Evolutionary conservation across 805 yeast genomes (phyloP).

Genomic region (Yarrowia sp.): DNA sequence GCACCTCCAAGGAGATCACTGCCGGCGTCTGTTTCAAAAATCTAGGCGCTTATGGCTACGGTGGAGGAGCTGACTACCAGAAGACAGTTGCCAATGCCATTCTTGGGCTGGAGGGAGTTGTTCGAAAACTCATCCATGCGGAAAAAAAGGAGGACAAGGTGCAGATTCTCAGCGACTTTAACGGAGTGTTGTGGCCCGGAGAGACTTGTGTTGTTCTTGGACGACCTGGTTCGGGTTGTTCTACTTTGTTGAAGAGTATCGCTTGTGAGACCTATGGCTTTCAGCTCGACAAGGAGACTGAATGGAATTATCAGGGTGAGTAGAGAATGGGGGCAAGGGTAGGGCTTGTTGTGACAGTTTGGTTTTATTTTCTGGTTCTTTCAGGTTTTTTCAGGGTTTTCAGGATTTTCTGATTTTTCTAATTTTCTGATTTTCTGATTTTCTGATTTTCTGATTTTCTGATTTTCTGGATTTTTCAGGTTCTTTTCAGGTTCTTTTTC

Average conservation of each 20-base stretch:
- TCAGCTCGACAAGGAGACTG: slow-evolving; percentile 44
- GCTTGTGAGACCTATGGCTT: slow-evolving; percentile 58
- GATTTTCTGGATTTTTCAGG: too few species aligned
- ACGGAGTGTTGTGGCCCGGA: slow-evolving; percentile 58
- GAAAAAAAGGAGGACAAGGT: slow-evolving; percentile 42
- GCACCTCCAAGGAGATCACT: slow-evolving; percentile 53
- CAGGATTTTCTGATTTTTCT: too few species aligned
- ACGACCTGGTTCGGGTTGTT: slow-evolving; percentile 74
- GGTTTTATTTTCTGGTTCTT: too few species aligned
- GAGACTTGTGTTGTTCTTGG: slow-evolving; percentile 71
- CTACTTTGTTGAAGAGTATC: slow-evolving; percentile 56
- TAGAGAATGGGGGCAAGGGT: background rate
- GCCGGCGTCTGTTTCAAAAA: slow-evolving; percentile 61
- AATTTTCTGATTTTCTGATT: too few species aligned
- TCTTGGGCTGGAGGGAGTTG: slow-evolving; percentile 31
- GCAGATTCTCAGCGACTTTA: slow-evolving; percentile 46
- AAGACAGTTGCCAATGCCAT: slow-evolving; percentile 50
- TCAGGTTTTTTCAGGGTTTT: too few species aligned
- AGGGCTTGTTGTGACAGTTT: too few species aligned
- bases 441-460: too few species aligned
- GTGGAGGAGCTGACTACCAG: slow-evolving; percentile 64
- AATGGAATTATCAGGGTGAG: slow-evolving; percentile 42
- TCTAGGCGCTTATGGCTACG: slow-evolving; percentile 61
- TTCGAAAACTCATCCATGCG: slow-evolving; percentile 24
- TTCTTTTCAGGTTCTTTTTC: too few species aligned